These are phyloP conservation scores for Arthromyces matolae DNA, from an alignment of 768 basidiomycete species.

Conservation along the genomic window DNA sequence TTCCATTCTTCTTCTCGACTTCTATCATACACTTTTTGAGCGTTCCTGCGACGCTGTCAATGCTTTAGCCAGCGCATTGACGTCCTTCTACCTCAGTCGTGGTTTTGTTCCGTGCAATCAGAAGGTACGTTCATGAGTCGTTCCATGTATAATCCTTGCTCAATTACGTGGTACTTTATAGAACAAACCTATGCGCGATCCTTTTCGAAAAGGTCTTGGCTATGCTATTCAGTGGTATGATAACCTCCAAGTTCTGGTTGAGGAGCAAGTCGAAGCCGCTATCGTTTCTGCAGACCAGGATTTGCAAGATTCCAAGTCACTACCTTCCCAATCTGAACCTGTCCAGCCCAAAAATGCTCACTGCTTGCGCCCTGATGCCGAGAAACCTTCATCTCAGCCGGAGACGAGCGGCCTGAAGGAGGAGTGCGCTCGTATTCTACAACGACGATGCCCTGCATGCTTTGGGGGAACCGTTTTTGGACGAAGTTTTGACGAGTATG, in stretches of 20 bases:
- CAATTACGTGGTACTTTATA: neutral
- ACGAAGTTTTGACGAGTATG: conserved; percentile 22
- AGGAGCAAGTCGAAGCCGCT: neutral
- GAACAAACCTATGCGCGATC: neutral
- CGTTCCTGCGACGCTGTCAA: conserved; percentile 35
- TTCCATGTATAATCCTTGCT: conserved; percentile 9
- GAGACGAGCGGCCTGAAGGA: too few species aligned
- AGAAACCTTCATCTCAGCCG: too few species aligned
- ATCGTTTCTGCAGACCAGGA: neutral
- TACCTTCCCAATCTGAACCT: neutral
- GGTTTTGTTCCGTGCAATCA: neutral
- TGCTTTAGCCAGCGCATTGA: conserved; percentile 25
- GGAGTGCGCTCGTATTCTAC: conserved; percentile 21
- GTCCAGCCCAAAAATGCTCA: neutral
- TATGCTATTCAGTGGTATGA: conserved; percentile 8
- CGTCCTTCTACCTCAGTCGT: conserved; percentile 21
- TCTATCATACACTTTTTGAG: conserved; percentile 31
- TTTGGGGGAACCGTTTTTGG: conserved; percentile 30
- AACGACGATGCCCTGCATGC: conserved; percentile 25
- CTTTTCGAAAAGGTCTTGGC: neutral
- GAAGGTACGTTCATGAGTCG: conserved; percentile 21
- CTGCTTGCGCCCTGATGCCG: too few species aligned
- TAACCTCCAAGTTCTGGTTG: neutral
- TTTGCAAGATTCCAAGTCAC: neutral
- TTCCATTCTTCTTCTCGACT: too few species aligned